Evolutionary conservation across 1,139 yeast species (phyloP).

Genomic region (Debaryomycetaceae sp.): DNA sequence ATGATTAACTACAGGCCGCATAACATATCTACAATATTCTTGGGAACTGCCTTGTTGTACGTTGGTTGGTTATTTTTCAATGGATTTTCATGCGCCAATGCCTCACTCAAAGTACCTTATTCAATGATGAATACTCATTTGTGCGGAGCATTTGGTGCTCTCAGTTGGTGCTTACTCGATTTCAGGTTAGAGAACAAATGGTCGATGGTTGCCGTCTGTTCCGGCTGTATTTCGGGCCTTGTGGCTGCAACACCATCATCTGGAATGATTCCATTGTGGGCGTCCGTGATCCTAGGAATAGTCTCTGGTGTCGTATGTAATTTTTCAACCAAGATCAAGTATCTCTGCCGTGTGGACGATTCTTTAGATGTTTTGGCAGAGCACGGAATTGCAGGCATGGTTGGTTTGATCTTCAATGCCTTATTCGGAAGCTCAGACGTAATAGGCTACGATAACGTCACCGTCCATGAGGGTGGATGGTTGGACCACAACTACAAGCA

Average conservation of each 20-base stretch:
- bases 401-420: slow-evolving; percentile 86
- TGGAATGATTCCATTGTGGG: slow-evolving; percentile 90
- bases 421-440: slow-evolving; percentile 85
- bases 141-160: slow-evolving; percentile 87
- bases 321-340: slow-evolving; percentile 85
- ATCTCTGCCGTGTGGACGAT: slow-evolving; percentile 79
- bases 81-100: slow-evolving; percentile 72
- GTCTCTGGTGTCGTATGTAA: slow-evolving; percentile 83
- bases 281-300: slow-evolving; percentile 80
- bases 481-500: slow-evolving; percentile 86
- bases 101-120: slow-evolving; percentile 66
- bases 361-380: slow-evolving; percentile 94
- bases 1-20: slow-evolving; percentile 93
- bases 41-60: slow-evolving; percentile 64
- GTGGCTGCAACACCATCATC: slow-evolving; percentile 97
- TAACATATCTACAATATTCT: slow-evolving; percentile 79
- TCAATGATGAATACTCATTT: slow-evolving; percentile 91
- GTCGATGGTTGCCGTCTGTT: slow-evolving; percentile 93
- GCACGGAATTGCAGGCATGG: slow-evolving; percentile 95
- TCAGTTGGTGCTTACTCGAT: slow-evolving; percentile 90
- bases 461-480: slow-evolving; percentile 91
- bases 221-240: slow-evolving; percentile 91
- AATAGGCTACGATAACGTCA: slow-evolving; percentile 81
- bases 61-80: slow-evolving; percentile 91
- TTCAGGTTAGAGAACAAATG: slow-evolving; percentile 84